Evolutionary conservation across 2,329 filamentous ascomycete genomes (phyloP).

Genomic region (Fusarium goolgardi): DNA sequence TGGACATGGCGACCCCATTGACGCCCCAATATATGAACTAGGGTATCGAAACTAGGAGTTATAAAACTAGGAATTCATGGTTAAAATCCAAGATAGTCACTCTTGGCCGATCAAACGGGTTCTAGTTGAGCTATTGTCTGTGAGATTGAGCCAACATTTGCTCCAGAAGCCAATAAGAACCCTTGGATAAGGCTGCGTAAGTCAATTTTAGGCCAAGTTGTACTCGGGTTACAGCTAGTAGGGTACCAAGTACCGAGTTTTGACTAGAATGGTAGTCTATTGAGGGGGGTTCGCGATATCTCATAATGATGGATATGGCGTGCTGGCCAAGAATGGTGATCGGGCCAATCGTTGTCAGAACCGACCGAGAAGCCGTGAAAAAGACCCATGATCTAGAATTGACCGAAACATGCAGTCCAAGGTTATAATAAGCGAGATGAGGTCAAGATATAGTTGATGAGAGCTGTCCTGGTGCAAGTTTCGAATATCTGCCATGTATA

Average conservation of each 20-base stretch:
- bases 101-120: background rate
- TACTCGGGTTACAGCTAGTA: slow-evolving; percentile 1
- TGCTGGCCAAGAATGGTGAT: slow-evolving; percentile 21
- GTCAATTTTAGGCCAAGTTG: background rate
- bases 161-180: slow-evolving; percentile 25
- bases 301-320: slow-evolving; percentile 36
- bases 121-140: background rate
- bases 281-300: slow-evolving; percentile 26
- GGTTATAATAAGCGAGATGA: too few relatives aligned
- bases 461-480: background rate
- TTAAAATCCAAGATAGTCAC: background rate
- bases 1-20: background rate
- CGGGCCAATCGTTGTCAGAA: slow-evolving; percentile 38
- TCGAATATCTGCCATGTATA: background rate
- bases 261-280: slow-evolving; percentile 24
- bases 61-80: background rate
- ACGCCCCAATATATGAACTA: background rate
- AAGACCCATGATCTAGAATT: background rate
- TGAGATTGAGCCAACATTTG: background rate
- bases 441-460: background rate
- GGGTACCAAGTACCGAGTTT: background rate
- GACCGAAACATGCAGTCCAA: background rate
- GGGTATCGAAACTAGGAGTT: background rate
- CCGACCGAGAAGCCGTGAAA: slow-evolving; percentile 41
- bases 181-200: slow-evolving; percentile 33